phyloP scores from a whole-genome alignment of 495 filamentous ascomycete genomes.

The Annulohypoxylon stygium region DNA sequence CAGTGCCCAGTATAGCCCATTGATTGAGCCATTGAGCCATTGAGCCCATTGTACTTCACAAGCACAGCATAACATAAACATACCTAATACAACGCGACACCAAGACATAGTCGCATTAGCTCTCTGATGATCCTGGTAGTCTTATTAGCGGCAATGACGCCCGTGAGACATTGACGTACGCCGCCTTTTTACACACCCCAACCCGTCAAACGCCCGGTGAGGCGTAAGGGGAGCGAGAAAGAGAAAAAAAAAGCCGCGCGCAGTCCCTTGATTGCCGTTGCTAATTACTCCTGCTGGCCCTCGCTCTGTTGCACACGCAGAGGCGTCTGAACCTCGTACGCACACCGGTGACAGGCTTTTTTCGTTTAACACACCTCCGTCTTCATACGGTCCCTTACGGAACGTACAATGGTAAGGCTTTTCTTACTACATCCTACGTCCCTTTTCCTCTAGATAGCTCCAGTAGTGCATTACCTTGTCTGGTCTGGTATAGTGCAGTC shows the following conservation, averaged over 20 bases:
- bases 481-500: constrained; percentile 54
- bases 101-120: constrained; percentile 46
- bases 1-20: constrained; percentile 30
- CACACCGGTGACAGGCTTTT: constrained; percentile 46
- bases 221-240: constrained; percentile 31
- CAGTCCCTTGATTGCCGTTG: constrained; percentile 28
- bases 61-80: constrained; percentile 36
- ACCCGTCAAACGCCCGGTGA: constrained; percentile 50
- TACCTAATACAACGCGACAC: constrained; percentile 46
- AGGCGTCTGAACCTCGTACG: constrained; percentile 33
- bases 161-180: constrained; percentile 53
- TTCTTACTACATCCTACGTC: constrained; percentile 50
- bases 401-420: constrained; percentile 62
- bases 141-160: constrained; percentile 50
- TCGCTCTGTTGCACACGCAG: constrained; percentile 42
- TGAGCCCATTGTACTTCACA: constrained; percentile 17
- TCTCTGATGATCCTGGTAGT: constrained; percentile 47
- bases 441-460: constrained; percentile 43
- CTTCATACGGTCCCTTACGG: constrained; percentile 45
- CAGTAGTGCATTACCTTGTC: constrained; percentile 48
- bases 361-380: constrained; percentile 56
- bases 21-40: too few relatives aligned
- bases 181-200: constrained; percentile 52
- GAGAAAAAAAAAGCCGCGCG: constrained; percentile 33
- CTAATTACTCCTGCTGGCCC: constrained; percentile 28